phyloP scores from a whole-genome alignment of 306 rosid genomes.

The Malus sieversii region DNA sequence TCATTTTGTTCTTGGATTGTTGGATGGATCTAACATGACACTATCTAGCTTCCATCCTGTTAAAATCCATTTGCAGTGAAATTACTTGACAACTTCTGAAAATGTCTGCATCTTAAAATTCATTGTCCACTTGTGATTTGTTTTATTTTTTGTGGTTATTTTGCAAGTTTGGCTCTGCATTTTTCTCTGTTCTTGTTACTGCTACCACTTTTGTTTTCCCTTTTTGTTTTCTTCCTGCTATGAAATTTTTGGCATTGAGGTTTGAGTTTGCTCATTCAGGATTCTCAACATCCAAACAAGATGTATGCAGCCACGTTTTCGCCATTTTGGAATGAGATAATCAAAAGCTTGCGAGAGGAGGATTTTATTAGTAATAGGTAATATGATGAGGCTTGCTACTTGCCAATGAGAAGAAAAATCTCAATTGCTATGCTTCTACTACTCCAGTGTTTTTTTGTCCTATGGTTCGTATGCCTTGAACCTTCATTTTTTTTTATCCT shows the following conservation, averaged over 20 bases:
- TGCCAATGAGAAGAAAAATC: conserved; percentile 1
- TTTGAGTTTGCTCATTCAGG: conserved; percentile 37
- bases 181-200: neutral
- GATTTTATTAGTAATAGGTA: conserved; percentile 90
- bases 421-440: neutral
- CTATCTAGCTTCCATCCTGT: neutral
- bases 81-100: neutral
- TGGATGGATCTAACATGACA: neutral
- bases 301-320: conserved; percentile 72
- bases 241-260: neutral
- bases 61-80: neutral
- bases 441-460: conserved; percentile 1
- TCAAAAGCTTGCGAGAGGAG: conserved; percentile 89
- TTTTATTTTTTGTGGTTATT: neutral
- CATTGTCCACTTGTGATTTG: neutral
- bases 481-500: conserved; percentile 13
- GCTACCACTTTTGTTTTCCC: neutral
- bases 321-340: conserved; percentile 96
- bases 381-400: conserved; percentile 16
- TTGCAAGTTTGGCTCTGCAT: neutral
- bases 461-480: conserved; percentile 7
- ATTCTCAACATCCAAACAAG: conserved; percentile 62
- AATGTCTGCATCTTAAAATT: neutral
- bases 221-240: neutral
- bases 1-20: neutral